Evolutionary conservation across 305 asterid genomes (phyloP).

Genomic region (Solanum hybrid): DNA sequence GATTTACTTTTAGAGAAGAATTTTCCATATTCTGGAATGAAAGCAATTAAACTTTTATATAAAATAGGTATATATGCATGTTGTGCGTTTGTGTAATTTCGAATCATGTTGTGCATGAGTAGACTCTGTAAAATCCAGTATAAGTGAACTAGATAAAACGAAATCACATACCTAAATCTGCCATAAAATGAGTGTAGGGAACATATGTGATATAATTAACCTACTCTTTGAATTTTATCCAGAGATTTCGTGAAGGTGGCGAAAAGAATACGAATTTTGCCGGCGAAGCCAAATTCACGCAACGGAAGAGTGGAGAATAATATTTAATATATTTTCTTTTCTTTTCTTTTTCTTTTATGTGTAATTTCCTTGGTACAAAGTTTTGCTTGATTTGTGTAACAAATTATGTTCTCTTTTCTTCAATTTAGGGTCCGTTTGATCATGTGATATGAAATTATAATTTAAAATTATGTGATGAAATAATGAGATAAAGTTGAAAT

Average conservation of each 20-base stretch:
- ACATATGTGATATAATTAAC: background rate
- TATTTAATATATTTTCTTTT: background rate
- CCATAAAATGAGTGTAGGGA: background rate
- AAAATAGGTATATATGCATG: background rate
- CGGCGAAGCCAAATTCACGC: slow-evolving; percentile 48
- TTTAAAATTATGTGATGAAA: background rate
- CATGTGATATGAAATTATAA: no score
- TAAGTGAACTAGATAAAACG: background rate
- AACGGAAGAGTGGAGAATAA: slow-evolving; percentile 23
- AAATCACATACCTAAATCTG: background rate
- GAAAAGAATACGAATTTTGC: slow-evolving; percentile 66
- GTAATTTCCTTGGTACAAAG: background rate
- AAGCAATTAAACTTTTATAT: no score
- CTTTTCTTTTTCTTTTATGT: background rate
- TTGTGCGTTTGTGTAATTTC: background rate
- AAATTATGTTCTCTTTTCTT: background rate
- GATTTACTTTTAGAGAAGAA: background rate
- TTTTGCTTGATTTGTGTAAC: background rate
- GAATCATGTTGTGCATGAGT: background rate
- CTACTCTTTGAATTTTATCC: background rate
- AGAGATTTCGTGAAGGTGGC: slow-evolving; percentile 83
- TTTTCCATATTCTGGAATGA: no score
- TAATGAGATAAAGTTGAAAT: background rate
- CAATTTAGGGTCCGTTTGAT: background rate
- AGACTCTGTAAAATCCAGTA: no score